Conservation (phyloP, 2,329 filamentous ascomycete species). For the Periconia macrospinosa region DNA sequence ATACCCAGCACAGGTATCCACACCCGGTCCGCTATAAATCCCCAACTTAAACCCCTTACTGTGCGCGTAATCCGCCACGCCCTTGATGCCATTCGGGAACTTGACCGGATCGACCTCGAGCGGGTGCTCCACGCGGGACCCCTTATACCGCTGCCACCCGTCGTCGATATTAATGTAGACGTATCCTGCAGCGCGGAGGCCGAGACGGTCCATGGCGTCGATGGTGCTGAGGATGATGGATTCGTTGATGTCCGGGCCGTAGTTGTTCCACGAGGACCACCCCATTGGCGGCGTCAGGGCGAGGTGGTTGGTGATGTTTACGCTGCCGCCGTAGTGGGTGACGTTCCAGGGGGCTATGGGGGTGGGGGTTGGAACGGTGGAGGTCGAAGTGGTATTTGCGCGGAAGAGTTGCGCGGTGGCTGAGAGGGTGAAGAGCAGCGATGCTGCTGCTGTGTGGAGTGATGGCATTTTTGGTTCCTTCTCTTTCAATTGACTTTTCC, state of each 20-base stretch:
- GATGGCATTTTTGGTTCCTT: background rate
- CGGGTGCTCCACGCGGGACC: slow-evolving; percentile 20
- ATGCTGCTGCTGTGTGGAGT: background rate
- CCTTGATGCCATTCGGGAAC: slow-evolving; percentile 43
- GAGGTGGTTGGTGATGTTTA: slow-evolving; percentile 23
- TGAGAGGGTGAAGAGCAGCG: background rate
- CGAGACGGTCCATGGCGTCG: slow-evolving; percentile 15
- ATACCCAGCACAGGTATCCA: slow-evolving; percentile 23
- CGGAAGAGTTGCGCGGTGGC: slow-evolving; percentile 11
- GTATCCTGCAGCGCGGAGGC: slow-evolving; percentile 25
- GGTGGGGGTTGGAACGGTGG: slow-evolving; percentile 10
- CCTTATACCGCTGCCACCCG: slow-evolving; percentile 39
- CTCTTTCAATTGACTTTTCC: background rate
- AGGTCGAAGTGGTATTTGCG: slow-evolving; percentile 12
- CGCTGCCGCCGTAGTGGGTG: slow-evolving; percentile 16
- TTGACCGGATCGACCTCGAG: slow-evolving; percentile 37
- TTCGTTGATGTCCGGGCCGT: slow-evolving; percentile 24
- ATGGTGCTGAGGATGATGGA: slow-evolving; percentile 20
- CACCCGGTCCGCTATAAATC: slow-evolving; percentile 42
- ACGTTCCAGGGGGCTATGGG: slow-evolving; percentile 18
- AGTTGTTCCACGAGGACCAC: slow-evolving; percentile 25
- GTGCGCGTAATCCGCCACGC: slow-evolving; percentile 41
- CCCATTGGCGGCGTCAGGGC: slow-evolving; percentile 25
- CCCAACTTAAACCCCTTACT: slow-evolving; percentile 43
- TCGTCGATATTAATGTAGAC: slow-evolving; percentile 36